Evolutionary conservation across 306 rosid genomes (phyloP), one percentile per base, ranked within the genome.

Genomic region (Ormosia semicastrata): DNA sequence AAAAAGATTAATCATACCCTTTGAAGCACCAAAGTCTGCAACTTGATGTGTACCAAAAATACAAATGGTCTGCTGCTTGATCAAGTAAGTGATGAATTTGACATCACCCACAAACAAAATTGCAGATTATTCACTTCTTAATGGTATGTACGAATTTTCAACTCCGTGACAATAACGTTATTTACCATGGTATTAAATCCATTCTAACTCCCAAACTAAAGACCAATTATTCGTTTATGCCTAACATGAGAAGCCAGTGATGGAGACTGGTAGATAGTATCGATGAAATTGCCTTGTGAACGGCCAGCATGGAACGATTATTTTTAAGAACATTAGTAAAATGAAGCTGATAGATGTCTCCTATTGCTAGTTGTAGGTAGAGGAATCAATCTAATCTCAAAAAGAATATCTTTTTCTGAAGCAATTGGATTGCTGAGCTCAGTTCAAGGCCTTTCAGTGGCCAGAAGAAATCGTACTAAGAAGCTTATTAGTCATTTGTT

Each of bases 21-120:
- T 57, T 56, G 46, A 82, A 75, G 71, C 72, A 82, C 57, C 57
- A 77, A 64, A 77, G n/a, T 64, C 73, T 34, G 32, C 46, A 18
- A 36, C 40, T 37, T 52, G 32, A 33, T 13, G 41, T 66, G 77
- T 34, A 57, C 85, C 81, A 36, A 56, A 40, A 66, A 18, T 29
- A 44, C 70, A 18, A 78, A 50, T 50, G 39, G 34, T 54, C 68
- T 41, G 14, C 58, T 14, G 29, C 47, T 67, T 43, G 18, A 56
- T 78, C 49, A 53, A 67, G 68, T 67, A 24, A 66, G 46, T 71
- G 4, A 50, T 33, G 33, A 67, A 37, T 67, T 58, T 68, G 13
- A 53, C 76, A 14, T 47, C 66, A 71, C 34, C 60, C 39, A 10
- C 32, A 39, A 46, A 33, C 56, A 64, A 49, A 7, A 36, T 2